Conservation (phyloP, 768 basidiomycete genomes). For the Clavaria fumosa region DNA sequence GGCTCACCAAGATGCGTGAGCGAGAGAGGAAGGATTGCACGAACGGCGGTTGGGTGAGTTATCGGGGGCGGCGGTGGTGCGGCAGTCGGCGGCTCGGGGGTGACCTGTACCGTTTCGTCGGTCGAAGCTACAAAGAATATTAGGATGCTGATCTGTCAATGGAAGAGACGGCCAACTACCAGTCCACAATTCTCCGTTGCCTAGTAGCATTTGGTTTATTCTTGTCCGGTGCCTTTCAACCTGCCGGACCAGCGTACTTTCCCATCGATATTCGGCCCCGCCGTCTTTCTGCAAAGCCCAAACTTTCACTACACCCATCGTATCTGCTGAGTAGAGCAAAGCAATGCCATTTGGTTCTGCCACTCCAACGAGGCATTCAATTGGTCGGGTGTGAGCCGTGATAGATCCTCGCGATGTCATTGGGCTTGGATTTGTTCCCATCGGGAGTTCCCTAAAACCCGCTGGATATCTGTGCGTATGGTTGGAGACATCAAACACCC, state of each 20-base stretch:
- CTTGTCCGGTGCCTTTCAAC: slow-evolving; percentile 66
- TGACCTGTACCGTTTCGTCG: slow-evolving; percentile 69
- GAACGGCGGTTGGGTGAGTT: slow-evolving; percentile 48
- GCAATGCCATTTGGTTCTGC: slow-evolving; percentile 28
- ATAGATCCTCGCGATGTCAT: slow-evolving; percentile 49
- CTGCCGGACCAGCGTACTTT: slow-evolving; percentile 35
- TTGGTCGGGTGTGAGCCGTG: slow-evolving; percentile 76
- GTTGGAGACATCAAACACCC: slow-evolving; percentile 13
- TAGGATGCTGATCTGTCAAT: not conserved
- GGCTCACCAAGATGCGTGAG: slow-evolving; percentile 51
- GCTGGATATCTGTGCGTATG: not conserved
- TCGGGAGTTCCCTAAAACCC: slow-evolving; percentile 45
- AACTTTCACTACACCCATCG: slow-evolving; percentile 75
- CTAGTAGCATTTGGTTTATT: slow-evolving; percentile 57
- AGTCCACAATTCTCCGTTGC: slow-evolving; percentile 74
- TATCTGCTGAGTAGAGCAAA: slow-evolving; percentile 72
- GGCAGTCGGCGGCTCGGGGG: slow-evolving; percentile 23
- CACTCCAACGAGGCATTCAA: slow-evolving; percentile 60
- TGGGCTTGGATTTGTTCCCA: slow-evolving; percentile 23
- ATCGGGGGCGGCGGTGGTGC: slow-evolving; percentile 29
- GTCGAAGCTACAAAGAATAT: no score
- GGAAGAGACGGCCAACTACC: slow-evolving; percentile 29
- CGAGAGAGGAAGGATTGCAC: slow-evolving; percentile 53
- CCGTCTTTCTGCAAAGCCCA: slow-evolving; percentile 51
- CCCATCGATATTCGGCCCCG: slow-evolving; percentile 30